Base-by-base conservation (phyloP, 2,329 filamentous ascomycete species). In the Graphilbum ipis-grandicollis region DNA sequence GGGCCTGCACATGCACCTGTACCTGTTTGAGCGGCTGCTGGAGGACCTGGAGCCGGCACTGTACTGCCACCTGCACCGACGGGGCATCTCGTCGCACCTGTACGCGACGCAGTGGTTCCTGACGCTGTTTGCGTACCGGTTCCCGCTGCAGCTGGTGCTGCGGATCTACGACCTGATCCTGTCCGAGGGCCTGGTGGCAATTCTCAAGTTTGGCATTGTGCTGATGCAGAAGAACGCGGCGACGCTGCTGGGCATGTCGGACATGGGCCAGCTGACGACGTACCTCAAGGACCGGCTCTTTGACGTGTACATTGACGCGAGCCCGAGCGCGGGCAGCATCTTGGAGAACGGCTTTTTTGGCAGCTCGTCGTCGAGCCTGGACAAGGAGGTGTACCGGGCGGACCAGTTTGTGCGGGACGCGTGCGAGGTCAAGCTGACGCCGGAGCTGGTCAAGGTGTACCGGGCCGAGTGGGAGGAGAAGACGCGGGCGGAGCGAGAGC, bases 51-150 rank as follows among this genome's bases (percentile, higher is more conserved):
- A 98, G 52, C 90, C 92, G 2, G 86, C 86, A 2, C 63, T 98
- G 7, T 94, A 93, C 58, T 94, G 88, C 53, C 90, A 98, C 56
- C 71, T 98, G 39, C 81, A 82, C 50, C 77, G 90, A 40, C 75
- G 81, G 39, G 78, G 83, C 45, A 90, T 98, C 38, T 80, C 80
- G 9, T 80, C 90, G 1, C 84, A 93, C 51, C 67, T 98, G 9
- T 98, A 98, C 53, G 90, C 90, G 32, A 98, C 90, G 0, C 90
- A 98, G 56, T 98, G 90, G 90, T 98, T 98, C 58, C 68, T 98
- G 35, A 98, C 90, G 0, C 67, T 98, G n/a, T 98, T 98, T 52
- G 85, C 88, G 23, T 98, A 98, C 56, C 81, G 92, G 31, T 98
- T 98, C 56, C 90, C 90, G 9, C 67, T 98, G 8, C 90, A 98